These are phyloP conservation scores for Plectosphaerella cucumerina DNA, from an alignment of 2,329 filamentous ascomycete genomes.

Conservation along the genomic window DNA sequence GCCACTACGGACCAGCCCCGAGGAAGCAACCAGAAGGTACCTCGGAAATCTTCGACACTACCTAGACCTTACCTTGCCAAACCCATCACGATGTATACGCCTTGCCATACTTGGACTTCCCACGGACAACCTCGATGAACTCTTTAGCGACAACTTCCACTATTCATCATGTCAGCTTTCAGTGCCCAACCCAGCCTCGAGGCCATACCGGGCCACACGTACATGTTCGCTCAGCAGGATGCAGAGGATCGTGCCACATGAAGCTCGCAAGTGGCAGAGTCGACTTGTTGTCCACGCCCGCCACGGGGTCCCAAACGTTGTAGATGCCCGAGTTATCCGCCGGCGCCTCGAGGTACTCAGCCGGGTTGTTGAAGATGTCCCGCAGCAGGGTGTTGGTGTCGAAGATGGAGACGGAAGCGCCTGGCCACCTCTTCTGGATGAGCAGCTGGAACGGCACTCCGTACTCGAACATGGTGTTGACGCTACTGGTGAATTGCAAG, in stretches of 20 bases:
- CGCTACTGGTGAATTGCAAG: conserved; percentile 37
- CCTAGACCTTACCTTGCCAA: too few relatives aligned
- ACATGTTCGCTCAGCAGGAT: conserved; percentile 63
- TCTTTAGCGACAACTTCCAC: conserved; percentile 32
- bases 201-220: conserved; percentile 29
- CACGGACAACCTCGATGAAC: conserved; percentile 34
- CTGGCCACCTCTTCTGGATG: conserved; percentile 45
- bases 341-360: conserved; percentile 59
- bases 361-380: conserved; percentile 61
- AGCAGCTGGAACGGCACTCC: conserved; percentile 42
- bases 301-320: conserved; percentile 42
- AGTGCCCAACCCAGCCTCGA: not conserved
- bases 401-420: conserved; percentile 60
- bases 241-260: conserved; percentile 69
- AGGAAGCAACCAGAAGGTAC: too few relatives aligned
- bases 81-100: conserved; percentile 18
- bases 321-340: conserved; percentile 57
- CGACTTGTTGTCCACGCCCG: conserved; percentile 30
- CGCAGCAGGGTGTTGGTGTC: conserved; percentile 61
- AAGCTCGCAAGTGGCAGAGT: conserved; percentile 51
- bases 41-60: too few relatives aligned
- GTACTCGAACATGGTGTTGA: conserved; percentile 45
- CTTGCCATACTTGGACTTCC: conserved; percentile 36
- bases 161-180: conserved; percentile 12
- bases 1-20: too few relatives aligned